Evolutionary conservation across 306 rosid genomes (phyloP), one percentile per base, ranked within the genome.

Genomic region (Pachyrhizus erosus): DNA sequence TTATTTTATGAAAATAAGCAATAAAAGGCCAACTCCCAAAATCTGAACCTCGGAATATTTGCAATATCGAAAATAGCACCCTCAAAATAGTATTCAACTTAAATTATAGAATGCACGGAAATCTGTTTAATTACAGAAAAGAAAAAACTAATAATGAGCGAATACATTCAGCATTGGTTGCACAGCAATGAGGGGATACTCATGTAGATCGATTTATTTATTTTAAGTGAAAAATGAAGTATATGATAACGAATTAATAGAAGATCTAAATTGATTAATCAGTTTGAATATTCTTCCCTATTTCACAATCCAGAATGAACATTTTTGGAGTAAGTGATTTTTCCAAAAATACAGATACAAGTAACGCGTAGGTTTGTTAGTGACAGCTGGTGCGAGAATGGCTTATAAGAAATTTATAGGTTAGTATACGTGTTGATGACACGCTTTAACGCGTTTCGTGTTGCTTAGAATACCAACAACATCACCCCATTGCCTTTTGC

Each of bases 381-480:
- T 18, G 57, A 49, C 21, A 49, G 21, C 9, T 18, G 60, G 29
- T 9, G 14, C 9, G 13, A 20, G 54, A 15, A 15, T 6, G 42
- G 42, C 2, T 37, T 37, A 37, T 7, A 37, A 5, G 0, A 37
- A 0, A 37, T 37, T 37, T 4, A 33, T 3, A 0, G 51, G 0
- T 0, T 0, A 10, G 9, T n/a, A 66, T 23, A 7, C 11, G 68
- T 78, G 69, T 49, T 18, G 62, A 31, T 15, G 40, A 80, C 2
- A 58, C 62, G 72, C 51, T 45, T 45, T 5, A 46, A 72, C 14
- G 84, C 84, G 66, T 21, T 34, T 80, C 37, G 43, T 80, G 84
- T 72, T 80, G 73, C 52, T 46, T 33, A 70, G 15, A 46, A 72
- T 60, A 74, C 39, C 20, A 72, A 73, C 84, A 81, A 48, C 14